Conservation (phyloP, 202 grass and related monocot genomes). For the Bolboschoenoplectus hybrid region DNA sequence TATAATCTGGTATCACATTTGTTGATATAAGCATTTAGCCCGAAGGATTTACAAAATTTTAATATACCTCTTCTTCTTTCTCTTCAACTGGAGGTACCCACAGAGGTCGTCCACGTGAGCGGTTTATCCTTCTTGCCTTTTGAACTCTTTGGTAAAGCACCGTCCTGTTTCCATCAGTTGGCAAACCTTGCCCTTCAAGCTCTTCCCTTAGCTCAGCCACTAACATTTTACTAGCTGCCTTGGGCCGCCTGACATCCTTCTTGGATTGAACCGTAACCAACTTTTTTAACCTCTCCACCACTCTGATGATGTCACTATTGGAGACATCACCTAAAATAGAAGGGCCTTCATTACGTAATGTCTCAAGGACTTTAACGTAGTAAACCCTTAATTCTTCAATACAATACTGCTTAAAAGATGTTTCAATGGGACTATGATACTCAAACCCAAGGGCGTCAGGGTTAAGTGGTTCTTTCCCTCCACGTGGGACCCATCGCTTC, state of each 20-base stretch:
- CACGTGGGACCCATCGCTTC: slow-evolving; percentile 92
- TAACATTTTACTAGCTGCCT: slow-evolving; percentile 98
- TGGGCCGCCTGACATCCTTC: slow-evolving; percentile 74
- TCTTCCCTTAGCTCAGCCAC: slow-evolving; percentile 91
- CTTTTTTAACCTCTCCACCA: slow-evolving; percentile 74
- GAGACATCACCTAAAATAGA: slow-evolving; percentile 82
- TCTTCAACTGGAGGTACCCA: slow-evolving; percentile 94
- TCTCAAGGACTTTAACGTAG: slow-evolving; percentile 71
- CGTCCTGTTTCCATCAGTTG: slow-evolving; percentile 89
- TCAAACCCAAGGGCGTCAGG: slow-evolving; percentile 95
- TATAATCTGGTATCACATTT: slow-evolving; percentile 28
- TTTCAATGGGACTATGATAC: slow-evolving; percentile 85
- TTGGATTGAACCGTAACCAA: slow-evolving; percentile 70
- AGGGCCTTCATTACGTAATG: slow-evolving; percentile 86
- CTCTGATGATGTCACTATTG: slow-evolving; percentile 70
- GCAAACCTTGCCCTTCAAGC: slow-evolving; percentile 91
- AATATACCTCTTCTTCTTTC: slow-evolving; percentile 75
- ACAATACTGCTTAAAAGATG: slow-evolving; percentile 81
- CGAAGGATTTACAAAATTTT: slow-evolving; percentile 38
- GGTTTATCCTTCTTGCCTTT: slow-evolving; percentile 96
- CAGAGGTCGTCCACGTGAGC: slow-evolving; percentile 86
- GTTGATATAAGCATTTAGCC: neutral
- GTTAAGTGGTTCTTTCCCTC: slow-evolving; percentile 87
- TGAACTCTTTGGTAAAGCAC: slow-evolving; percentile 98
- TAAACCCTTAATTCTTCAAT: slow-evolving; percentile 85